Percentiles rank a stretch among this genome's conserved stretches.
Evolutionary conservation across 2,329 filamentous ascomycete genomes (phyloP).

Genomic region (Colletotrichum coccodes): DNA sequence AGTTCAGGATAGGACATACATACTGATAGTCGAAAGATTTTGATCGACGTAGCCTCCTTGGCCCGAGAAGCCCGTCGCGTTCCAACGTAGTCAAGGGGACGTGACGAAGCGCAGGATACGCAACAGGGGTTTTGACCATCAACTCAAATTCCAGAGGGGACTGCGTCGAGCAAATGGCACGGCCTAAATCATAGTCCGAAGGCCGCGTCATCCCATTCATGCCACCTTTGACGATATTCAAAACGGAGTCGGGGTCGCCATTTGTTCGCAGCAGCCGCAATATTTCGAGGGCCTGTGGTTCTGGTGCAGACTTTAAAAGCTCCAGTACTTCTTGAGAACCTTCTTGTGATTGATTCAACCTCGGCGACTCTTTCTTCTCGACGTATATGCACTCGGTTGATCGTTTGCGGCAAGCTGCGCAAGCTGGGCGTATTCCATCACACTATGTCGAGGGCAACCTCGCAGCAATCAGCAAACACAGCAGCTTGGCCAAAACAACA

Average conservation of each 20-base stretch:
- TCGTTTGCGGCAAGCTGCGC: constrained; percentile 34
- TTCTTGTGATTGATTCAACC: not conserved
- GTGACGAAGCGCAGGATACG: constrained; percentile 33
- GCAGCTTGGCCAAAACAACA: not conserved
- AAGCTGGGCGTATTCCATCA: constrained; percentile 35
- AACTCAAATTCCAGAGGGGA: constrained; percentile 37
- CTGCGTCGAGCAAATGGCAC: not conserved
- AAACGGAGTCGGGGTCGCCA: constrained; percentile 34
- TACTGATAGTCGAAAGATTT: constrained; percentile 24
- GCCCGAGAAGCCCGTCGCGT: not conserved
- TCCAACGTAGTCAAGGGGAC: not conserved
- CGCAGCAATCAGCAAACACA: not conserved
- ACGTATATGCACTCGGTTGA: constrained; percentile 33
- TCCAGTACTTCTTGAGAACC: constrained; percentile 37
- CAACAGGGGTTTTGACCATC: constrained; percentile 37
- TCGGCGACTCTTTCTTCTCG: constrained; percentile 23
- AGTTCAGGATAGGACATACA: not conserved
- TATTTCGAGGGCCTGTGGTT: constrained; percentile 33
- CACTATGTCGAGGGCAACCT: constrained; percentile 27
- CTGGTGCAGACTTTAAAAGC: constrained; percentile 36
- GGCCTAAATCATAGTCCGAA: not conserved
- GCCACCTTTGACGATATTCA: constrained; percentile 35
- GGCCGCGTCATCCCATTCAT: not conserved
- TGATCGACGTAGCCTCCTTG: not conserved
- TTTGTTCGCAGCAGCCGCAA: constrained; percentile 36